Percentiles rank a stretch among this genome's conserved stretches.
Conservation (phyloP, 352 stramenopile genomes). For the Phytophthora sp. region DNA sequence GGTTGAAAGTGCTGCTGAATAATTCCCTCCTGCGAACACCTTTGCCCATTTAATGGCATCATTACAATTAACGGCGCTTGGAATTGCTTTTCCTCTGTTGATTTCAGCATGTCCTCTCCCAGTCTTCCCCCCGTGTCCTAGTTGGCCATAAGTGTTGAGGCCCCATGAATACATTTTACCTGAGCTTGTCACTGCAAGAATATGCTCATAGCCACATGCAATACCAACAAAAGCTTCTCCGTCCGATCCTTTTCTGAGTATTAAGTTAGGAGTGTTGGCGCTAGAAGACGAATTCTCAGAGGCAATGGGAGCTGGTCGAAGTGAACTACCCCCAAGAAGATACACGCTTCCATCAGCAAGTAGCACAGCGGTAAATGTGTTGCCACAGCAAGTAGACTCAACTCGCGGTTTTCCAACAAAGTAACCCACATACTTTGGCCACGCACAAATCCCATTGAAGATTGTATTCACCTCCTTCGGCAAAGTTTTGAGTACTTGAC, state of each 20-base stretch:
- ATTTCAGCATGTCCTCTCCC: slow-evolving; percentile 21
- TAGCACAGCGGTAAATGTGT: slow-evolving; percentile 79
- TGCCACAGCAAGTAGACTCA: slow-evolving; percentile 66
- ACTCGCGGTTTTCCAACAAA: slow-evolving; percentile 55
- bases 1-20: slow-evolving; percentile 56
- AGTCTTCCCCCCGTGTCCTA: slow-evolving; percentile 54
- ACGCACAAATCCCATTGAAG: slow-evolving; percentile 66
- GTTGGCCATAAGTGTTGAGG: slow-evolving; percentile 81
- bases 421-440: slow-evolving; percentile 74
- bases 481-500: slow-evolving; percentile 49
- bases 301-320: slow-evolving; percentile 26
- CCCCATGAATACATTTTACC: slow-evolving; percentile 79
- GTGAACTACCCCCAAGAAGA: slow-evolving; percentile 77
- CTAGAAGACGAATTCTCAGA: slow-evolving; percentile 12
- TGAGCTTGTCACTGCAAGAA: slow-evolving; percentile 59
- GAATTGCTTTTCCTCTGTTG: slow-evolving; percentile 32
- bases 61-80: slow-evolving; percentile 11
- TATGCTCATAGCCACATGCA: slow-evolving; percentile 69
- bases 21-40: slow-evolving; percentile 65
- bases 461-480: slow-evolving; percentile 38
- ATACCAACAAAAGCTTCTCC: slow-evolving; percentile 59
- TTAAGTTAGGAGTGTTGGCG: slow-evolving; percentile 22
- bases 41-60: slow-evolving; percentile 41
- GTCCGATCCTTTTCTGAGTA: slow-evolving; percentile 37
- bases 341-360: slow-evolving; percentile 71